These are phyloP conservation scores for Malus hybrid DNA, from an alignment of 331 rosid species.

Conservation along the genomic window DNA sequence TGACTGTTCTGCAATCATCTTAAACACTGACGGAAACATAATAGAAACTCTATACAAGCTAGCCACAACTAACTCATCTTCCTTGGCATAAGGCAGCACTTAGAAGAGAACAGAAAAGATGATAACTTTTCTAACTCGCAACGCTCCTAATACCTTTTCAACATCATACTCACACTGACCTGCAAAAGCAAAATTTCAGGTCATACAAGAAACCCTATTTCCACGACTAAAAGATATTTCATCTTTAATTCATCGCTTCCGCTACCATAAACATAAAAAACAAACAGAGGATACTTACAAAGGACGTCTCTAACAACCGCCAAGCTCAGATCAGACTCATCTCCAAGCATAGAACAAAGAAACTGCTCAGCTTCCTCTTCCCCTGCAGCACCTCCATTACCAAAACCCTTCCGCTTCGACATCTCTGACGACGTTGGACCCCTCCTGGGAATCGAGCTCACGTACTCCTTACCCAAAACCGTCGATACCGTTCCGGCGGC, in stretches of 20 bases:
- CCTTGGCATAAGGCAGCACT: not conserved
- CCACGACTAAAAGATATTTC: not conserved
- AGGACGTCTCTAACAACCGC: constrained; percentile 77
- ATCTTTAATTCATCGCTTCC: not conserved
- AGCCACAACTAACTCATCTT: not conserved
- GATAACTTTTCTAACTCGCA: constrained; percentile 15
- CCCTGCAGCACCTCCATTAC: constrained; percentile 20
- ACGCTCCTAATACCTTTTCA: constrained; percentile 53
- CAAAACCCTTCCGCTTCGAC: constrained; percentile 28
- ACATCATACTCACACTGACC: constrained; percentile 87
- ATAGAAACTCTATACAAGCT: not conserved
- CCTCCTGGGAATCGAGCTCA: constrained; percentile 32
- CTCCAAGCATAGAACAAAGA: constrained; percentile 76
- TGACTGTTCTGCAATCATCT: not conserved
- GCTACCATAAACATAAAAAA: not conserved
- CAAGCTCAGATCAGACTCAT: constrained; percentile 56
- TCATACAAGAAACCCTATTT: constrained; percentile 11
- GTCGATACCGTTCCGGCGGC: constrained; percentile 77
- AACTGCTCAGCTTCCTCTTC: constrained; percentile 63
- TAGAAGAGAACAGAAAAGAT: not conserved
- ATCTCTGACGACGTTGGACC: not conserved
- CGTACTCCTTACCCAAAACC: constrained; percentile 70
- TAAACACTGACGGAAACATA: not conserved
- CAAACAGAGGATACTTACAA: constrained; percentile 36
- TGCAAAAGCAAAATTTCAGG: constrained; percentile 41